A percentile compares a stretch with the other conserved stretches of the same genome.
Conservation (phyloP, 345 rosid genomes). For the Garcia nutans region DNA sequence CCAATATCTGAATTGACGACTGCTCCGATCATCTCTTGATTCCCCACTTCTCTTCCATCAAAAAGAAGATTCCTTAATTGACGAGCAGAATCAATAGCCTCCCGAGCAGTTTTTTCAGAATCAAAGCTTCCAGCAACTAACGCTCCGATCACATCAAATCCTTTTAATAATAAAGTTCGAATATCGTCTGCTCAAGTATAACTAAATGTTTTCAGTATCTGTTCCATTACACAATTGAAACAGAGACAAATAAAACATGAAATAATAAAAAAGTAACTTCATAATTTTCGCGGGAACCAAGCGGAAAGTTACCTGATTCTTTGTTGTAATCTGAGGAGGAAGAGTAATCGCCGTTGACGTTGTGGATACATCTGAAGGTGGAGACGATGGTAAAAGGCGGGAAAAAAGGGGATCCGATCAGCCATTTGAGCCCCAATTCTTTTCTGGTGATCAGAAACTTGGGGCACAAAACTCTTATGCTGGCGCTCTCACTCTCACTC, state of each 20-base stretch:
- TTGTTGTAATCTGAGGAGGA: slow-evolving; percentile 51
- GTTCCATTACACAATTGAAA: not conserved
- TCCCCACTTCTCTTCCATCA: slow-evolving; percentile 38
- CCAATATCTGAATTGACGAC: slow-evolving; percentile 48
- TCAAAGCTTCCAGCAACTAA: slow-evolving; percentile 47
- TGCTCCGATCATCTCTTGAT: slow-evolving; percentile 54
- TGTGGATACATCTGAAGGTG: slow-evolving; percentile 67
- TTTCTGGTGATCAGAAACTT: slow-evolving; percentile 41
- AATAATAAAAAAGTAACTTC: not conserved
- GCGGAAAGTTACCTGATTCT: slow-evolving; percentile 60
- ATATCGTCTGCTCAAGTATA: slow-evolving; percentile 58
- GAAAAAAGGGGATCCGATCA: slow-evolving; percentile 76
- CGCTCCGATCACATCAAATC: slow-evolving; percentile 76
- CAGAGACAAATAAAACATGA: not conserved
- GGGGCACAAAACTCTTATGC: slow-evolving; percentile 52
- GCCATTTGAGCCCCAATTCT: slow-evolving; percentile 76
- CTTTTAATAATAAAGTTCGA: slow-evolving; percentile 56
- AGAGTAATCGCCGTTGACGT: slow-evolving; percentile 7
- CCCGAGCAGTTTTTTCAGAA: slow-evolving; percentile 41
- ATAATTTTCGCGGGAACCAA: not conserved
- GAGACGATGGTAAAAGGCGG: slow-evolving; percentile 73
- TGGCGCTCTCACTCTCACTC: slow-evolving; percentile 13
- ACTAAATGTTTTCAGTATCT: not conserved
- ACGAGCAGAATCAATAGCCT: slow-evolving; percentile 54
- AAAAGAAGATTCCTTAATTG: slow-evolving; percentile 49